A percentile compares a stretch with the other conserved stretches of the same genome.
Conservation (phyloP, 2,329 filamentous ascomycete species). For the Fusarium hostae region DNA sequence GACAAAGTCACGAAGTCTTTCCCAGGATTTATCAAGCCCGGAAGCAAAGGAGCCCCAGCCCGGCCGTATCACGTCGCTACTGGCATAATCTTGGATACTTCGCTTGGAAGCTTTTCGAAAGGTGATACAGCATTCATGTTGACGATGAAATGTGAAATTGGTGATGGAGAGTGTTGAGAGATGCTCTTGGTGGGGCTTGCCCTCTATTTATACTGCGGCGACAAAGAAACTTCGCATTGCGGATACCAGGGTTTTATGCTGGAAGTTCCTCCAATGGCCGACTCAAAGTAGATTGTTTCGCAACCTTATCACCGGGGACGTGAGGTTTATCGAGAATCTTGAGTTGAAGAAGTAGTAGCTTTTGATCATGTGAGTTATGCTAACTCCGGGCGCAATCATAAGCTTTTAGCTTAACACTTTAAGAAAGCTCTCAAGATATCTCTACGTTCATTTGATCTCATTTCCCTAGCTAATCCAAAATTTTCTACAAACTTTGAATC, state of each 20-base stretch:
- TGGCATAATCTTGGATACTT: neutral
- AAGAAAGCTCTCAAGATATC: accelerated
- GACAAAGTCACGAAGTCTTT: too few species aligned
- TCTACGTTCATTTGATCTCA: accelerated
- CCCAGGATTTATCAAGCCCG: too few species aligned
- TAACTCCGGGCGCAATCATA: accelerated
- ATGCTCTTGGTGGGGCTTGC: too few species aligned
- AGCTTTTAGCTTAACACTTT: neutral
- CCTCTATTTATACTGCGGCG: neutral
- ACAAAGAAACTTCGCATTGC: neutral
- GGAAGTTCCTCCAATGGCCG: neutral
- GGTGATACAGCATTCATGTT: neutral
- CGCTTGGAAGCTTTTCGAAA: neutral
- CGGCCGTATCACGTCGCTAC: too few species aligned
- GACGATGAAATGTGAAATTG: too few species aligned
- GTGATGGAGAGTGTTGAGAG: too few species aligned
- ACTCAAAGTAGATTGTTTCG: accelerated
- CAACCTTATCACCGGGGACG: neutral
- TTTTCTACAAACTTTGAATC: accelerated
- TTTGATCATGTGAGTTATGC: neutral
- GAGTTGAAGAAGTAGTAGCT: accelerated
- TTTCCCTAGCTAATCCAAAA: accelerated
- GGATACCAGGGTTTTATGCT: neutral
- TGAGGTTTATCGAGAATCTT: neutral
- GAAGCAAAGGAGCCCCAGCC: neutral